A percentile compares a stretch with the other conserved stretches of the same genome.
phyloP scores from a whole-genome alignment of 805 yeast genomes.

The Pichia scutulata region DNA sequence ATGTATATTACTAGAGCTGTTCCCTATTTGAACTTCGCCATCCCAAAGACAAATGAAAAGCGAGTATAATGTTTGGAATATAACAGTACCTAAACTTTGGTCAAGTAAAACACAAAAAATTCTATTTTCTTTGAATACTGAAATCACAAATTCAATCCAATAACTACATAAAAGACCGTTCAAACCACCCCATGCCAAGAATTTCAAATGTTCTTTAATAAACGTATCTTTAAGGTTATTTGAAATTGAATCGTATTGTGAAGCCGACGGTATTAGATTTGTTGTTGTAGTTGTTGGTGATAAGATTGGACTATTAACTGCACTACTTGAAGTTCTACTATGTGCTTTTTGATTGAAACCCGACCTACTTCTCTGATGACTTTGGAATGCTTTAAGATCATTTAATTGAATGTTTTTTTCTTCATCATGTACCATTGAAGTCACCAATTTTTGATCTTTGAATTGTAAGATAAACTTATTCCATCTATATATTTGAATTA shows the following conservation, averaged over 20 bases:
- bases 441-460: neutral
- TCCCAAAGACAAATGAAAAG: conserved; percentile 51
- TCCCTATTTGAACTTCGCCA: conserved; percentile 23
- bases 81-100: conserved; percentile 47
- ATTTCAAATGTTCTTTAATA: conserved; percentile 33
- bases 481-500: conserved; percentile 7
- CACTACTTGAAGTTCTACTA: neutral
- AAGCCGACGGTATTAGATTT: neutral
- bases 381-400: neutral
- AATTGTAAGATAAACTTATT: neutral
- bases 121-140: conserved; percentile 27
- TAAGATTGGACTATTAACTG: neutral
- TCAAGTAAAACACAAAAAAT: conserved; percentile 40
- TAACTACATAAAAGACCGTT: conserved; percentile 46
- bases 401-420: neutral
- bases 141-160: conserved; percentile 46
- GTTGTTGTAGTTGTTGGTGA: neutral
- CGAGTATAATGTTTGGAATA: conserved; percentile 45
- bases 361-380: neutral
- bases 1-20: neutral
- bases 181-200: conserved; percentile 51
- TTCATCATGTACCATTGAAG: neutral
- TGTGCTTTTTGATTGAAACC: neutral
- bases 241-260: neutral
- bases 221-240: conserved; percentile 1